Percentiles rank a stretch among this genome's conserved stretches.
These are phyloP conservation scores for Penicillium decumbens DNA, from an alignment of 2,329 filamentous ascomycete genomes.

Conservation along the genomic window DNA sequence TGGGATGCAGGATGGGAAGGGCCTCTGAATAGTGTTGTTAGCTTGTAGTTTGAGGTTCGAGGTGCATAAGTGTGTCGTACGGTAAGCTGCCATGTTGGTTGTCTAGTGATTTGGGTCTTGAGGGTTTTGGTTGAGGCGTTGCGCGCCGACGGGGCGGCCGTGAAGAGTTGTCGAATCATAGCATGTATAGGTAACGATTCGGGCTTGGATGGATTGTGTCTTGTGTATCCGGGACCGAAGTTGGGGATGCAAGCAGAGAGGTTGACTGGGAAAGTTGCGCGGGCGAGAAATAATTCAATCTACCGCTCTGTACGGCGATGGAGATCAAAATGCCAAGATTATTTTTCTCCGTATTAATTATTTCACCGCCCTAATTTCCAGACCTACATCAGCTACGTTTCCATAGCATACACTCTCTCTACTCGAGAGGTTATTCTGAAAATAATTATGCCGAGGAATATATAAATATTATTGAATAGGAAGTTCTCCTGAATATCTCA, in stretches of 20 bases:
- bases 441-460: too few species aligned
- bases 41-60: neutral
- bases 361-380: too few species aligned
- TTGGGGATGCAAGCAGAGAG: neutral
- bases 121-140: conserved; percentile 4
- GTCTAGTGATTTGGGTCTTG: conserved; percentile 11
- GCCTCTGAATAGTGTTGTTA: neutral
- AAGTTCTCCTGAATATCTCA: too few species aligned
- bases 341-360: too few species aligned
- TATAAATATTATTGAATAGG: too few species aligned
- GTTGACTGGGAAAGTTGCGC: conserved; percentile 1
- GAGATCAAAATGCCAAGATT: too few species aligned
- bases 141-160: conserved; percentile 14
- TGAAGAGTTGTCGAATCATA: conserved; percentile 17
- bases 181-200: neutral
- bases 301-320: conserved; percentile 3
- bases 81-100: conserved; percentile 13
- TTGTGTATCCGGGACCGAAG: neutral
- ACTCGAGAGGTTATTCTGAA: too few species aligned
- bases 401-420: too few species aligned
- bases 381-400: too few species aligned
- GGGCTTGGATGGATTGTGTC: neutral
- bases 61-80: conserved; percentile 7
- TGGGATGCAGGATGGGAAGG: too few species aligned
- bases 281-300: conserved; percentile 13